Percentiles rank a stretch among this genome's conserved stretches.
phyloP scores from a whole-genome alignment of 108 stramenopile species.

The Fragilaria crotonensis region DNA sequence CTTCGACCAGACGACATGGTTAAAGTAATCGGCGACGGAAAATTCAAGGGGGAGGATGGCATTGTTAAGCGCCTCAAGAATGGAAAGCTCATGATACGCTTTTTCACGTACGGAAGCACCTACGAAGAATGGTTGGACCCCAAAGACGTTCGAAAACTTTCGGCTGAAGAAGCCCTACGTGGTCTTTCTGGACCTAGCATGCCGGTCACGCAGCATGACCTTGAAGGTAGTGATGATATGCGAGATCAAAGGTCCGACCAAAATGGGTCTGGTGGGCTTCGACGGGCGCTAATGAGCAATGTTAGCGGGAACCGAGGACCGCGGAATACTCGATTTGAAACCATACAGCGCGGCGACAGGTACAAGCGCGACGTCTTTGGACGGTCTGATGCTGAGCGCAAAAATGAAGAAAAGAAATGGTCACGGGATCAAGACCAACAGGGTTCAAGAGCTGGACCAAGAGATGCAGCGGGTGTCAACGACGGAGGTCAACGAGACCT shows the following conservation, averaged over 20 bases:
- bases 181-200: constrained; percentile 56
- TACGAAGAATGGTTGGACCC: constrained; percentile 80
- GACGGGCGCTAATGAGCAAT: constrained; percentile 25
- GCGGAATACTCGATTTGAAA: constrained; percentile 65
- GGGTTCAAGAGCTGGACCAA: no score
- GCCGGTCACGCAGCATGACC: constrained; percentile 58
- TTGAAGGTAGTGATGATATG: constrained; percentile 24
- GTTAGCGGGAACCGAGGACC: constrained; percentile 25
- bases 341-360: constrained; percentile 41
- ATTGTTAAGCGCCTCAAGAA: constrained; percentile 66
- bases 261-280: constrained; percentile 11
- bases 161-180: constrained; percentile 48
- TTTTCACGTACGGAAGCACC: constrained; percentile 71
- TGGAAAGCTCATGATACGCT: constrained; percentile 56
- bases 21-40: constrained; percentile 50
- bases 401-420: constrained; percentile 64
- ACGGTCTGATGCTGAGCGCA: constrained; percentile 32
- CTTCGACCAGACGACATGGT: constrained; percentile 68
- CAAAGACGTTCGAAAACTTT: constrained; percentile 55
- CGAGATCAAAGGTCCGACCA: not conserved
- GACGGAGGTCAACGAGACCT: no score
- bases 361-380: constrained; percentile 32
- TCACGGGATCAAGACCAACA: constrained; percentile 62
- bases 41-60: constrained; percentile 71
- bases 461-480: no score